Evolutionary conservation across 2,329 filamentous ascomycete species (phyloP), one percentile per base, ranked within the genome.

Genomic region (Didymosphaeria variabile): DNA sequence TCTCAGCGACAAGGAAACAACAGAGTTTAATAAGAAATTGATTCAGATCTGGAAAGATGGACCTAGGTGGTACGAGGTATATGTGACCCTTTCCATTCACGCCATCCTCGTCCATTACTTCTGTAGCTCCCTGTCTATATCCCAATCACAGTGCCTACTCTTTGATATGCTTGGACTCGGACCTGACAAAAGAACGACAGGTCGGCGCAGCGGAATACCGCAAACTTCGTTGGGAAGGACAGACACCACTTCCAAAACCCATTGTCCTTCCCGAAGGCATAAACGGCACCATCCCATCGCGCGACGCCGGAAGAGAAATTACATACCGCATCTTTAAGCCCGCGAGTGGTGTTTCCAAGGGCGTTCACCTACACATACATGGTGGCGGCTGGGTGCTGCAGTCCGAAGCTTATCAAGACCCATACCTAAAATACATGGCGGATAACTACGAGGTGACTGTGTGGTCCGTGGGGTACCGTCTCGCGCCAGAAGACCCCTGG

Each of bases 401-500:
- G 60, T 73, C 70, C 38, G 78, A 81, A 58, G 62, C 67, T 49
- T 77, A 78, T 57, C 82, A 84, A 62, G 84, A 86, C 67, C 61
- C 72, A 0, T 78, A 81, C 36, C 76, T 88, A 12, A 79, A 84
- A 56, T 77, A 77, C 63, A 82, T 85, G 72, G 84, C 85, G 50
- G 80, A 87, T 63, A 72, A 76, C 31, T 81, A 77, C 50, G 76
- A 82, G 40, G 60, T 87, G 2, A 82, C 82, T 0, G 82, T 85
- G 17, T 72, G 89, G 13, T 86, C 83, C 0, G 81, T 88, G 7
- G 87, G 86, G 1, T 89, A 89, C 70, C 80, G 87, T 31, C 81
- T 87, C 19, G 86, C 86, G 0, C 87, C 87, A 0, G 86, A 89
- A 69, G 61, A 88, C 65, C 85, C 86, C 0, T 88, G 82, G 69